phyloP scores from a whole-genome alignment of 2,329 filamentous ascomycete genomes.

The Sporothrix humicola region DNA sequence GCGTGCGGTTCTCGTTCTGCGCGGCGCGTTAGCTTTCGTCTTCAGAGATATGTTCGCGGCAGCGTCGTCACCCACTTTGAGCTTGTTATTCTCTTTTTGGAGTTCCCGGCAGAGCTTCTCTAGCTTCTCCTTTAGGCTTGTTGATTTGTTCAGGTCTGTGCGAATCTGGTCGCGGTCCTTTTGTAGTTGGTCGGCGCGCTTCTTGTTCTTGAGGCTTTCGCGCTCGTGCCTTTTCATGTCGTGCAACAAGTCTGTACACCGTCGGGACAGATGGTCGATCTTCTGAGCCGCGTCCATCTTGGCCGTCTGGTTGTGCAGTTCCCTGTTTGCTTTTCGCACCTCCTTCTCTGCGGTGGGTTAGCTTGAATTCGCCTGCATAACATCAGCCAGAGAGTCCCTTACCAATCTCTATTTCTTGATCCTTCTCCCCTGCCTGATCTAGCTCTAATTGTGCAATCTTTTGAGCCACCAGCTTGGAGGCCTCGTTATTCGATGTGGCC shows the following conservation, averaged over 20 bases:
- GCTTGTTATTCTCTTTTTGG: conserved; percentile 96
- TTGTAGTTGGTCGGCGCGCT: conserved; percentile 89
- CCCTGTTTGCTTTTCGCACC: conserved; percentile 91
- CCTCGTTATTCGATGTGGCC: conserved; percentile 82
- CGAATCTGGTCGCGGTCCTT: conserved; percentile 94
- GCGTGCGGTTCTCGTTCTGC: conserved; percentile 91
- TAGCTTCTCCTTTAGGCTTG: conserved; percentile 90
- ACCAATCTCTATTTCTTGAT: conserved; percentile 96
- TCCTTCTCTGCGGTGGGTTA: conserved; percentile 73
- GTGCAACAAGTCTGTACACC: conserved; percentile 86
- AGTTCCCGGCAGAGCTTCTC: conserved; percentile 95
- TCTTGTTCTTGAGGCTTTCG: conserved; percentile 94
- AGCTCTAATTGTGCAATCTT: conserved; percentile 95
- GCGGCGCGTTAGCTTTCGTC: not conserved
- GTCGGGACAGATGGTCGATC: conserved; percentile 86
- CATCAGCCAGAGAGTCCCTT: conserved; percentile 36
- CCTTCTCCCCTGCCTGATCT: conserved; percentile 90
- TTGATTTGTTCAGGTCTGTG: conserved; percentile 87
- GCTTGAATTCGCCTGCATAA: not conserved
- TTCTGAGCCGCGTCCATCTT: conserved; percentile 93
- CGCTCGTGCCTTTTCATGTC: conserved; percentile 96
- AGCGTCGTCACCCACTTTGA: conserved; percentile 68
- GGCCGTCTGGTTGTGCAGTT: conserved; percentile 83
- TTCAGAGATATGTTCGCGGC: too few species aligned
- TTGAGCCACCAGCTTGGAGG: conserved; percentile 86